A percentile compares a stretch with the other conserved stretches of the same genome.
Evolutionary conservation across 352 stramenopile species (phyloP).

Genomic region (Phytophthora syringae): DNA sequence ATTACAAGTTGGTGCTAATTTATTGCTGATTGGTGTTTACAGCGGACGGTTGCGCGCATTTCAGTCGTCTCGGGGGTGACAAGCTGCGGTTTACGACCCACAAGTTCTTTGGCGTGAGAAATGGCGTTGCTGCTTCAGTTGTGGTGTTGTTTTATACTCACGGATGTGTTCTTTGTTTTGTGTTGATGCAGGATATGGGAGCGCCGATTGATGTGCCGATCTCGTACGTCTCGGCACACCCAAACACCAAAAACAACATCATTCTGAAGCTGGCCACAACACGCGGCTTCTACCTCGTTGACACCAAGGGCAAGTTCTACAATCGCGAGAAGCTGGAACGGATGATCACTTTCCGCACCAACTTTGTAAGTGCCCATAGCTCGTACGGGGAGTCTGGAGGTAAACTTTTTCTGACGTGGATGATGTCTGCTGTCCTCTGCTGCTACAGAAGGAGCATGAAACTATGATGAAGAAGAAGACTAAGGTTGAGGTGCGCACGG

Average conservation of each 20-base stretch:
- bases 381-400: neutral
- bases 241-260: slow-evolving; percentile 88
- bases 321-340: slow-evolving; percentile 89
- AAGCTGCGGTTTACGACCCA: slow-evolving; percentile 89
- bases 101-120: slow-evolving; percentile 86
- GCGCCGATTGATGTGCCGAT: slow-evolving; percentile 74
- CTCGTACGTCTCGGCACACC: slow-evolving; percentile 72
- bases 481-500: slow-evolving; percentile 67
- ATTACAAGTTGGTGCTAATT: neutral
- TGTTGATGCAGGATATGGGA: slow-evolving; percentile 54
- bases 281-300: slow-evolving; percentile 81
- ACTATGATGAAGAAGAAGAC: slow-evolving; percentile 75
- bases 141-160: neutral
- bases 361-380: slow-evolving; percentile 60
- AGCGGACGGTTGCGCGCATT: slow-evolving; percentile 82
- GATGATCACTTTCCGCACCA: slow-evolving; percentile 86
- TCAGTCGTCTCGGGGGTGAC: slow-evolving; percentile 76
- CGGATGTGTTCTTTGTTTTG: slow-evolving; percentile 7
- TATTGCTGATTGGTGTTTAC: slow-evolving; percentile 11
- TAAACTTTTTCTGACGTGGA: no score
- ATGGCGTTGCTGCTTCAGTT: no score
- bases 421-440: slow-evolving; percentile 7
- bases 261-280: slow-evolving; percentile 84
- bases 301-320: slow-evolving; percentile 83
- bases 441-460: slow-evolving; percentile 69